phyloP scores from a whole-genome alignment of 805 yeast species.

The Blastobotrys parvus region DNA sequence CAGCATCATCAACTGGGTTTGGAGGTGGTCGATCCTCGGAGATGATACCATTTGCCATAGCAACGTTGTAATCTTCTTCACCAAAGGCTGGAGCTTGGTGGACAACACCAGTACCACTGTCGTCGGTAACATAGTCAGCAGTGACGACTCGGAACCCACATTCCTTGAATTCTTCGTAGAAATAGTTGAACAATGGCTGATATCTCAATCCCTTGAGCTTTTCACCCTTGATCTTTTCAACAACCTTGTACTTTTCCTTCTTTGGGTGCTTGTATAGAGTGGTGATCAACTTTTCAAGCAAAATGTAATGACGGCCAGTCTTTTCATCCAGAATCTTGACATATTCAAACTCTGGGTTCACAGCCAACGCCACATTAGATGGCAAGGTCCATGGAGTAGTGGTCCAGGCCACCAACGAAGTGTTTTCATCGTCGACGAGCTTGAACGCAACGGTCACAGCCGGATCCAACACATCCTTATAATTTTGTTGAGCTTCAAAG shows the following conservation, averaged over 20 bases:
- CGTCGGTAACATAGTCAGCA: slow-evolving; percentile 81
- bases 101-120: slow-evolving; percentile 98
- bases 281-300: slow-evolving; percentile 74
- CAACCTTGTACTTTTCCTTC: slow-evolving; percentile 75
- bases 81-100: slow-evolving; percentile 99
- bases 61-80: slow-evolving; percentile 92
- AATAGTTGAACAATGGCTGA: slow-evolving; percentile 77
- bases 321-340: slow-evolving; percentile 89
- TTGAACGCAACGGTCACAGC: slow-evolving; percentile 91
- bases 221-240: slow-evolving; percentile 71
- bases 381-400: slow-evolving; percentile 99
- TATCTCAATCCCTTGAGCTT: slow-evolving; percentile 74
- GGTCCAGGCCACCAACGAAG: slow-evolving; percentile 93
- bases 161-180: slow-evolving; percentile 64
- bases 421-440: slow-evolving; percentile 67
- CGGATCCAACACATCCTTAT: slow-evolving; percentile 95
- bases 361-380: slow-evolving; percentile 85
- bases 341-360: slow-evolving; percentile 84
- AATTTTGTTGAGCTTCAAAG: slow-evolving; percentile 97
- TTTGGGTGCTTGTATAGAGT: slow-evolving; percentile 92
- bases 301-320: slow-evolving; percentile 67
- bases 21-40: slow-evolving; percentile 67
- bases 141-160: slow-evolving; percentile 70
- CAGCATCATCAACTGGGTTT: slow-evolving; percentile 90
- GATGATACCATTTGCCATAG: slow-evolving; percentile 68